Base-by-base conservation (phyloP, 495 filamentous ascomycete species). In the Aspergillus cavernicola region DNA sequence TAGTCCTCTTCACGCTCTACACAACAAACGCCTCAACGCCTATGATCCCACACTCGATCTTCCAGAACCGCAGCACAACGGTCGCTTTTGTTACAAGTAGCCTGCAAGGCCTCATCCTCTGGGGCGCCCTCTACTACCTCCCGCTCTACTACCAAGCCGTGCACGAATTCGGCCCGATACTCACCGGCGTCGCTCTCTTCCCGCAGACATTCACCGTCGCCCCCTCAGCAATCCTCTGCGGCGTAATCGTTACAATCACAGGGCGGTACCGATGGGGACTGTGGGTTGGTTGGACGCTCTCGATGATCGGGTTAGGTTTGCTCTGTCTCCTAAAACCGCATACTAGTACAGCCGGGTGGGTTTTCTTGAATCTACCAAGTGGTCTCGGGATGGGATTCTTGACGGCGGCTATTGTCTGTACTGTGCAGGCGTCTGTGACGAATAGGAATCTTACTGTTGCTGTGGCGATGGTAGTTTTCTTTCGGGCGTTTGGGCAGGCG, bases 381-480 rank as follows among this genome's bases (percentile, higher is more conserved):
- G 78, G 79, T 1, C 15, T 81, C 0, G 80, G 80, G 2, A 52
- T 78, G 6, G 80, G 79, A 0, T 64, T 78, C 0, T 56, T 84
- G 0, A 77, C 80, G 57, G 69, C 78, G 0, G 63, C 69, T 3
- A 66, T 80, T 45, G 69, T 67, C 0, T 72, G 78, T 29, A 70
- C 75, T 0, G 66, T 74, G 1, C 81, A 83, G 57, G 80, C 80
- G 9, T 66, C 74, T 4, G 60, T 73, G 0, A 66, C 66, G 11
- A 64, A 69, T 16, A 54, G 66, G 22, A 68, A 79, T 38, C 63
- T 77, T 15, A 69, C 74, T 0, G 71, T 76, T 42, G 78, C 78
- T 0, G 72, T 76, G 0, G 76, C 69, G n/a, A 78, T 81, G 68
- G 78, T 78, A 45, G 73, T 72, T 13, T 83, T 84, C 66, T 72